Evolutionary conservation across 176 grass and related monocot species (phyloP), one percentile per base, ranked within the genome.

Genomic region (Coix lacrymajobi): DNA sequence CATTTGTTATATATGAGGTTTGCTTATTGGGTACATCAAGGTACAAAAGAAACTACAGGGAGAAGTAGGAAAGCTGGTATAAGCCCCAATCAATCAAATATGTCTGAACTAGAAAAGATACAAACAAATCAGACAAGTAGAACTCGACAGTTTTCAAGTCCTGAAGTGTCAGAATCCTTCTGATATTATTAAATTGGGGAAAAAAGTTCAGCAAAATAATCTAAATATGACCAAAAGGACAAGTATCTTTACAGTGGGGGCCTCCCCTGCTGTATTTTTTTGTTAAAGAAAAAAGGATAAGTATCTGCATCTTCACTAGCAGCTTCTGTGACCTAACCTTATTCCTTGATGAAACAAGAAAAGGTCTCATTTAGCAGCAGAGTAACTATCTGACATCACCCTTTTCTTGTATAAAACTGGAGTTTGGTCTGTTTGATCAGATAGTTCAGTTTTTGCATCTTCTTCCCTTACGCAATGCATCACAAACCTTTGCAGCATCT

Each of bases 401-500:
- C 22, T 54, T 54, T 54, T 54, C 49, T 54, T 54, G 49, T 54
- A n/a, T 39, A 29, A 29, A 85, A 81, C 19, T 89, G 52, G 41
- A 63, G 25, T 26, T 19, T 38, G 1, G 5, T 85, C 19, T 10
- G 52, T 71, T 72, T 31, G 4, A 32, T 48, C 32, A 62, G 70
- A 41, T 3, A 2, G 34, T 64, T 57, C 22, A 66, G 8, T 33
- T 66, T 67, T 72, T 43, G 16, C 19, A 31, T 75, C 78, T 79
- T 76, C 52, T 87, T 12, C 24, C 41, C 69, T 86, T 88, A 17
- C 36, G 36, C 17, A 70, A 77, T 9, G 87, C 82, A 75, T 93
- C 88, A 77, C 84, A 88, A 4, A 93, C 52, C 82, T 89, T 95
- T n/a, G 72, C 96, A 77, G 84, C 75, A 92, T 89, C 90, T 54